Conservation (phyloP, 1,284 basidiomycete genomes). For the Meripilus lineatus region DNA sequence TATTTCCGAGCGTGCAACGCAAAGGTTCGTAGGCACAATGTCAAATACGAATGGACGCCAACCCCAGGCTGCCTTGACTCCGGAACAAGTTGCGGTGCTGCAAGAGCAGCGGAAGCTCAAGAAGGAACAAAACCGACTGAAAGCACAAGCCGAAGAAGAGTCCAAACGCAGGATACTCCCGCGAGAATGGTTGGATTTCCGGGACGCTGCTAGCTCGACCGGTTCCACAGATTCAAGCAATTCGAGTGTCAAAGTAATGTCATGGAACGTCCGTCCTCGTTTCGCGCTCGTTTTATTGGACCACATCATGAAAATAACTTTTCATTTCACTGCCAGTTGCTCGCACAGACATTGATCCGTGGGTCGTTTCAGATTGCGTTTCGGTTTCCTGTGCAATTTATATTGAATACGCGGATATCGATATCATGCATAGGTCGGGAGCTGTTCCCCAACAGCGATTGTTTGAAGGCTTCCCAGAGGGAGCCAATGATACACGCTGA, state of each 20-base stretch:
- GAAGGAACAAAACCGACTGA: conserved; percentile 30
- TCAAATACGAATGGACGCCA: too few species aligned
- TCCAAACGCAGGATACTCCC: conserved; percentile 35
- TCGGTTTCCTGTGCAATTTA: too few species aligned
- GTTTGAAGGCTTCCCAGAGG: conserved; percentile 69
- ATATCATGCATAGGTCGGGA: conserved; percentile 80
- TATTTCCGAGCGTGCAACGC: too few species aligned
- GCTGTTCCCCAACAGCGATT: conserved; percentile 81
- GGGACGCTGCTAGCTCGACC: not conserved
- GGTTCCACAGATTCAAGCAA: not conserved
- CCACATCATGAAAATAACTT: conserved; percentile 15
- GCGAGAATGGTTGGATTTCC: conserved; percentile 47
- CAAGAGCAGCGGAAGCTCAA: conserved; percentile 51
- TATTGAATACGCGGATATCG: too few species aligned
- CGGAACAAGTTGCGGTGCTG: conserved; percentile 29
- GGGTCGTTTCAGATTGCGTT: too few species aligned
- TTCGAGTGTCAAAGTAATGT: conserved; percentile 49
- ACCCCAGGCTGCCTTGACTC: too few species aligned
- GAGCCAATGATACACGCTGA: conserved; percentile 75
- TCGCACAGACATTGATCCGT: conserved; percentile 78
- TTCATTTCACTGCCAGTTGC: conserved; percentile 41
- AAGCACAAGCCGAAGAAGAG: conserved; percentile 12
- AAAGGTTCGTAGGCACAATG: too few species aligned
- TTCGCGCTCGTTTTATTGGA: conserved; percentile 7
- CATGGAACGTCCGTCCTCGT: conserved; percentile 68